Evolutionary conservation across 805 yeast species (phyloP), one percentile per base, ranked within the genome.

Genomic region (Saccharomyces paradoxus): DNA sequence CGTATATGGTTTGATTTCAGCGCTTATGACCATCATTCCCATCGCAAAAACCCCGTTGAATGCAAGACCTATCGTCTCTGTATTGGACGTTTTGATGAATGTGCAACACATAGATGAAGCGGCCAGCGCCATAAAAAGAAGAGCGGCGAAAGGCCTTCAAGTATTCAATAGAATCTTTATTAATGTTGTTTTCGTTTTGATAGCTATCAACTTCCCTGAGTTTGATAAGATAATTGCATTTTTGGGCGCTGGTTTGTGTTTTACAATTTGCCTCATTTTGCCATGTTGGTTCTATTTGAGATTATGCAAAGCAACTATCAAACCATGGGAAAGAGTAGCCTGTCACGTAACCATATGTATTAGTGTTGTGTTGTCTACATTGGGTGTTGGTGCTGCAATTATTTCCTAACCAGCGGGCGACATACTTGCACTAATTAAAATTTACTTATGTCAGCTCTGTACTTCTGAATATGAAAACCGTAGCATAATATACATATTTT

Each of bases 211-310:
- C 14, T 78, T 88, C 65, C 92, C 94, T 3, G 86, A 83, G 53
- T 90, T 90, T 66, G 97, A 89, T 63, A 81, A 81, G 60, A 77
- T 90, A 52, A 84, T 90, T 70, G 88, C 96, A 6, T 80, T 90
- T 49, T 69, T 89, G 60, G 97, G 97, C 7, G 81, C 92, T 4
- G 83, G 89, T 1, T 76, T 90, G 51, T 88, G 96, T 61, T 86
- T 88, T 68, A 74, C 84, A 2, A 81, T 89, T 37, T 90, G 97
- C 68, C 74, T 89, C 53, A 84, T 89, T 22, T 75, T 89, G 26
- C 97, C 97, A 2, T 74, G 88, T 24, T 63, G 79, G 10, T 90
- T 89, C 67, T 89, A 90, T 70, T 65, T 86, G 56, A 76, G 71
- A 58, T 74, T 85, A 41, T 85, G 83, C 64, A 68, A 67, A 3